Conservation (phyloP, 164 flowering plant genomes). For the Pachysandra terminalis region DNA sequence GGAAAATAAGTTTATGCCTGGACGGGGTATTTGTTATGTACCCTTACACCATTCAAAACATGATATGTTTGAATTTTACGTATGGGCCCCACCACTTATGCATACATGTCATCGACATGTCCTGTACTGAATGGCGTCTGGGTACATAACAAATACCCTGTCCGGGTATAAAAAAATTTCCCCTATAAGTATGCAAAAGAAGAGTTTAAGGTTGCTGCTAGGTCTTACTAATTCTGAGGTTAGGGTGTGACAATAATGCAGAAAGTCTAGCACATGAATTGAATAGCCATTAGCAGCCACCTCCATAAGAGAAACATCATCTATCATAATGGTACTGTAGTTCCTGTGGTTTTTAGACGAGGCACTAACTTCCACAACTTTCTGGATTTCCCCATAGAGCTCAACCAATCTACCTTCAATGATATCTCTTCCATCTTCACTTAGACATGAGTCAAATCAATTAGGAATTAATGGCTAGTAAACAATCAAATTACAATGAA, state of each 20-base stretch:
- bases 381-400: slow-evolving; percentile 56
- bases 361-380: slow-evolving; percentile 33
- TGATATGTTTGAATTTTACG: too few species aligned
- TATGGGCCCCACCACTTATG: too few species aligned
- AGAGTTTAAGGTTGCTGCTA: background rate
- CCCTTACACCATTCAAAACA: too few species aligned
- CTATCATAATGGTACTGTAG: slow-evolving; percentile 55
- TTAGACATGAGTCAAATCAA: slow-evolving; percentile 25
- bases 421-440: slow-evolving; percentile 27
- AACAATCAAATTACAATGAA: background rate
- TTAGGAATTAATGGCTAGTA: slow-evolving; percentile 1
- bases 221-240: slow-evolving; percentile 67
- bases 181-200: background rate
- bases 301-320: slow-evolving; percentile 85
- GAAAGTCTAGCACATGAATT: slow-evolving; percentile 58
- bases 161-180: too few species aligned
- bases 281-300: slow-evolving; percentile 66
- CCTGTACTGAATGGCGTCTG: too few species aligned
- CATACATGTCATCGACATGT: too few species aligned
- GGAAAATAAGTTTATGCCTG: too few species aligned
- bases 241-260: slow-evolving; percentile 84
- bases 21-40: too few species aligned
- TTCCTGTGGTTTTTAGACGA: slow-evolving; percentile 28
- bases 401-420: slow-evolving; percentile 41
- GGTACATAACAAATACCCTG: too few species aligned